Conservation (phyloP, 495 filamentous ascomycete genomes). For the Podospora conica region DNA sequence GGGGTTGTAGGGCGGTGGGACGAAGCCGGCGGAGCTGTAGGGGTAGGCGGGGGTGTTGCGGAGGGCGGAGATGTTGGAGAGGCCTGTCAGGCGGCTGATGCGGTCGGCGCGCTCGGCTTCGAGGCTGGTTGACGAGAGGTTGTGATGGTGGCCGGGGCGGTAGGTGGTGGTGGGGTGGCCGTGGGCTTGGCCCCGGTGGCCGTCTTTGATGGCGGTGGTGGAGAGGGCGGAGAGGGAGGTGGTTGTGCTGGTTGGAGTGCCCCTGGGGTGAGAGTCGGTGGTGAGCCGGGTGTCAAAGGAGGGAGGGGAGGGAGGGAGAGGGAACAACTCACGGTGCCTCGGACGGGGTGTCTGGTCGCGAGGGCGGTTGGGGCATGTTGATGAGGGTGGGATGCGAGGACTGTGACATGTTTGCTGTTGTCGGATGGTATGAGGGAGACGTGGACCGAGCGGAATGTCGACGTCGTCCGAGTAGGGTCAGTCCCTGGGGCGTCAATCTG, state of each 20-base stretch:
- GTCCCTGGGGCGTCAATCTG: background rate
- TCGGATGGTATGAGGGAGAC: background rate
- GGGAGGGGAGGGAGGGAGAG: background rate
- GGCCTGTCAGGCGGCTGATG: conserved; percentile 81
- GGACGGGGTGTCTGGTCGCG: conserved; percentile 80
- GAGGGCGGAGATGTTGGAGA: conserved; percentile 69
- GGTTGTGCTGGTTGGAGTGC: conserved; percentile 84
- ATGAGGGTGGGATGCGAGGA: conserved; percentile 60
- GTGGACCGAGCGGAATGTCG: conserved; percentile 1
- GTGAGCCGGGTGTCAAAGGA: background rate
- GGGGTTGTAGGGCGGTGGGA: conserved; percentile 13
- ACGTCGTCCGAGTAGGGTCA: background rate
- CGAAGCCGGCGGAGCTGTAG: conserved; percentile 27
- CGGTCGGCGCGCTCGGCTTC: conserved; percentile 91
- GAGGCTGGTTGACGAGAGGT: conserved; percentile 59
- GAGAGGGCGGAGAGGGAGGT: conserved; percentile 81
- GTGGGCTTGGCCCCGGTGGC: conserved; percentile 67
- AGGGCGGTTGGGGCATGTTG: conserved; percentile 77
- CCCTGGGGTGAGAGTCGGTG: conserved; percentile 42
- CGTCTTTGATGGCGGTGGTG: conserved; percentile 91
- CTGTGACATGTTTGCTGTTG: conserved; percentile 30
- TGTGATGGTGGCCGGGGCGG: conserved; percentile 52
- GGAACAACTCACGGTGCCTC: conserved; percentile 73
- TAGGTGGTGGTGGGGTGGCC: conserved; percentile 45
- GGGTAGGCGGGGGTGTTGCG: conserved; percentile 42